Evolutionary conservation across 495 filamentous ascomycete genomes (phyloP), one percentile per base, ranked within the genome.

Genomic region (Trichoderma parareesei): DNA sequence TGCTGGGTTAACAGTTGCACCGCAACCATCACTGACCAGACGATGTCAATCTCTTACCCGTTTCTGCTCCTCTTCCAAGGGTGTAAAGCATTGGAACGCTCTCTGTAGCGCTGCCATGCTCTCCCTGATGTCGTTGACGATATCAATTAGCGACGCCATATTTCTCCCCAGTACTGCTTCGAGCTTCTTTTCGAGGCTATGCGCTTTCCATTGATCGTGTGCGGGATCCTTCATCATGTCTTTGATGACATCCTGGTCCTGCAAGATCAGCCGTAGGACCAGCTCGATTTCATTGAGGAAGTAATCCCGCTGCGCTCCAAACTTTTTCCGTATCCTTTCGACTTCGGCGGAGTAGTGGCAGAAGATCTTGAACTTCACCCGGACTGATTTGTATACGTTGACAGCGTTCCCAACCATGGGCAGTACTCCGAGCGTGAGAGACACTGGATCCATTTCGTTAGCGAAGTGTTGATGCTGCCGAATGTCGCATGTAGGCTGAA

Each of bases 251-350:
- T 33, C 6, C 7, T 63, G 18, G 43, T 63, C 41, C 18, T 69
- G 61, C 8, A 69, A 13, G 16, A 69, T 62, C 9, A 69, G 37
- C 4, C 63, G 55, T n/a, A 71, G 64, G 4, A 69, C 18, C 6
- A 66, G 59, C 40, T 65, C 44, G 7, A 68, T 33, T 27, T 71
- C 69, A 18, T 67, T 66, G 44, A 66, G 67, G 41, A 71, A 71
- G 44, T 42, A 65, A 16, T 67, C 63, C 35, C 62, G 43, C 53
- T 69, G 67, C 11, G 64, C 57, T 4, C 42, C 59, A 27, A 71
- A 48, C 38, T 59, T 63, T 38, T 37, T 63, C 8, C 48, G 64
- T n/a, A 69, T 60, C 35, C 62, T 42, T 1, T 64, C 48, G 16
- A 69, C 53, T 35, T 71, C 66, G 16, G 64, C 48, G 4, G 60